Conservation (phyloP, 1,284 basidiomycete genomes). For the Sporisorium scitamineum region DNA sequence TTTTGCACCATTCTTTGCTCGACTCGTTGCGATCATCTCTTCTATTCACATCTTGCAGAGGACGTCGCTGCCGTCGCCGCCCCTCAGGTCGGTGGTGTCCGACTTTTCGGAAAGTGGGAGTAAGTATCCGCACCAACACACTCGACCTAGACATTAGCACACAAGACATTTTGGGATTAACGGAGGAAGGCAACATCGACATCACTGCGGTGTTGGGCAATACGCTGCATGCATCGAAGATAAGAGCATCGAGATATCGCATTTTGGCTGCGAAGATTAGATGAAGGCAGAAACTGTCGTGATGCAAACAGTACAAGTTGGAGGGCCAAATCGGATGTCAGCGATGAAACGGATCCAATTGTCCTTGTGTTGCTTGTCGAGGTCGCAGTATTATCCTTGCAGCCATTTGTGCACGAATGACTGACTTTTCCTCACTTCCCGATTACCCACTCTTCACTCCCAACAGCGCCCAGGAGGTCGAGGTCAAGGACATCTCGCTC, state of each 20-base stretch:
- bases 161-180: neutral
- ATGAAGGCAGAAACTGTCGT: neutral
- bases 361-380: conserved; percentile 4
- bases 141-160: conserved; percentile 15
- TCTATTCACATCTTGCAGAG: conserved; percentile 53
- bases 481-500: conserved; percentile 91
- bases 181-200: neutral
- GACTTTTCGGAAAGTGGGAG: conserved; percentile 68
- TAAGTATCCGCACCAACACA: conserved; percentile 42
- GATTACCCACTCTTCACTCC: conserved; percentile 10
- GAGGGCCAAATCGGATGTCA: neutral
- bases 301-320: neutral
- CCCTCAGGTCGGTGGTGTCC: conserved; percentile 66
- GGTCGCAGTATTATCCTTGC: neutral
- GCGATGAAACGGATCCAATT: neutral
- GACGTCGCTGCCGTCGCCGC: conserved; percentile 64
- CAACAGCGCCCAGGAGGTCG: conserved; percentile 76
- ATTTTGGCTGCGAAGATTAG: neutral
- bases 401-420: conserved; percentile 3
- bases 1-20: conserved; percentile 1
- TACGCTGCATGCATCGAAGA: neutral
- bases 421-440: conserved; percentile 15
- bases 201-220: neutral
- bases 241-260: neutral
- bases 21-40: conserved; percentile 5